A percentile compares a stretch with the other conserved stretches of the same genome.
These are phyloP conservation scores for Fusarium staphyleae DNA, from an alignment of 2,329 filamentous ascomycete genomes.

Conservation along the genomic window DNA sequence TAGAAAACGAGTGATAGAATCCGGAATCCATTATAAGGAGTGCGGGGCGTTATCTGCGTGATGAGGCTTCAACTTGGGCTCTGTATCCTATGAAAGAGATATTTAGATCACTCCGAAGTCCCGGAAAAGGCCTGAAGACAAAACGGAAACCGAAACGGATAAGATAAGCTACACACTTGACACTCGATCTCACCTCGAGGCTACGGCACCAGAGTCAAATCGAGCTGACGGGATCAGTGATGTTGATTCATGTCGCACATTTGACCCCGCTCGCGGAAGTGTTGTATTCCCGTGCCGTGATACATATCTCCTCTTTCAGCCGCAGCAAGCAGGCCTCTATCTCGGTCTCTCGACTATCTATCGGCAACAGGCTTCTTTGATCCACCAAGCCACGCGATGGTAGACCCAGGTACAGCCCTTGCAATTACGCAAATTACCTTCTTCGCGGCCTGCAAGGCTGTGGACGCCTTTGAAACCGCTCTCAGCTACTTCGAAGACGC, in stretches of 20 bases:
- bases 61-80: neutral
- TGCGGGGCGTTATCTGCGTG: neutral
- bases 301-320: neutral
- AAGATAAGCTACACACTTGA: neutral
- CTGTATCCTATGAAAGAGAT: too few relatives aligned
- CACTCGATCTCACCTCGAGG: neutral
- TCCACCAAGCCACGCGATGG: neutral
- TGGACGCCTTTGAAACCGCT: slow-evolving; percentile 2
- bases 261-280: neutral
- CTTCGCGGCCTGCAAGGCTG: slow-evolving; percentile 1
- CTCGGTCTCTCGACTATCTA: neutral
- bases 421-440: slow-evolving; percentile 4
- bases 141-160: too few relatives aligned
- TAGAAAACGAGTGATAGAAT: slow-evolving; percentile 5
- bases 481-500: slow-evolving; percentile 3
- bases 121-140: too few relatives aligned
- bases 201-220: neutral
- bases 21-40: neutral
- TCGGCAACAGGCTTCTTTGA: neutral
- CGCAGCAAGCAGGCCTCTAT: neutral
- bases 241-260: neutral
- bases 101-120: too few relatives aligned
- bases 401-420: slow-evolving; percentile 4
- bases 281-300: neutral
- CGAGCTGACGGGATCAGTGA: neutral